A percentile compares a stretch with the other conserved stretches of the same genome.
These are phyloP conservation scores for Choiromyces venosus DNA, from an alignment of 495 filamentous ascomycete genomes.

Conservation along the genomic window DNA sequence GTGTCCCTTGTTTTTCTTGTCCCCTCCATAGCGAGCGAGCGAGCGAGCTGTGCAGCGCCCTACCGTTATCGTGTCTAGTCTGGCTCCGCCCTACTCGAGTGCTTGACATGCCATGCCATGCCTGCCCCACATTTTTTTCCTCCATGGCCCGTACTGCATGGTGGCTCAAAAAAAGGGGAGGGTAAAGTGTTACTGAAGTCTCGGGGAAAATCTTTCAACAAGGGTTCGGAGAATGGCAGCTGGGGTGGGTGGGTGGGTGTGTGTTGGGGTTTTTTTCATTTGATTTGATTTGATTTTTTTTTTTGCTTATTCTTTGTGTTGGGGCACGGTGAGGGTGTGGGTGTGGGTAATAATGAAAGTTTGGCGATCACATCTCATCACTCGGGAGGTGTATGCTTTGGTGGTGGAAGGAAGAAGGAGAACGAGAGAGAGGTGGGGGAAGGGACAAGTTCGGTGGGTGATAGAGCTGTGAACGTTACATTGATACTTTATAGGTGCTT, in stretches of 20 bases:
- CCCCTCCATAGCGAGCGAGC: no score
- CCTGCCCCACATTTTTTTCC: neutral
- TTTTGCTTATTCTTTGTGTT: neutral
- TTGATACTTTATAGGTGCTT: neutral
- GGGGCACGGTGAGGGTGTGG: neutral
- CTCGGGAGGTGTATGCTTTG: neutral
- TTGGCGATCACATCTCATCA: neutral
- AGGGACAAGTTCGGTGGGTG: neutral
- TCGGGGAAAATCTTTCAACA: neutral
- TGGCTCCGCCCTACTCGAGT: neutral
- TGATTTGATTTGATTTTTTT: neutral
- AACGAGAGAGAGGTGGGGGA: neutral
- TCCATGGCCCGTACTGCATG: no score
- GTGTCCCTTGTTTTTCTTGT: neutral
- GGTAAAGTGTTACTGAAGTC: neutral
- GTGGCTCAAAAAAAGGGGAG: neutral
- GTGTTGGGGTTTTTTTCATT: neutral
- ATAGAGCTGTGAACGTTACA: neutral
- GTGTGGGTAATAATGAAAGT: neutral
- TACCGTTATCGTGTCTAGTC: neutral
- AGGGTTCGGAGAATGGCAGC: conserved; percentile 1
- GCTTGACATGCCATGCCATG: neutral
- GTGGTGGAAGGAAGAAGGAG: neutral
- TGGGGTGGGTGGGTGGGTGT: neutral
- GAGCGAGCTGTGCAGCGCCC: neutral